phyloP scores from a whole-genome alignment of 2,329 filamentous ascomycete species.

The Trichoderma lentiforme region DNA sequence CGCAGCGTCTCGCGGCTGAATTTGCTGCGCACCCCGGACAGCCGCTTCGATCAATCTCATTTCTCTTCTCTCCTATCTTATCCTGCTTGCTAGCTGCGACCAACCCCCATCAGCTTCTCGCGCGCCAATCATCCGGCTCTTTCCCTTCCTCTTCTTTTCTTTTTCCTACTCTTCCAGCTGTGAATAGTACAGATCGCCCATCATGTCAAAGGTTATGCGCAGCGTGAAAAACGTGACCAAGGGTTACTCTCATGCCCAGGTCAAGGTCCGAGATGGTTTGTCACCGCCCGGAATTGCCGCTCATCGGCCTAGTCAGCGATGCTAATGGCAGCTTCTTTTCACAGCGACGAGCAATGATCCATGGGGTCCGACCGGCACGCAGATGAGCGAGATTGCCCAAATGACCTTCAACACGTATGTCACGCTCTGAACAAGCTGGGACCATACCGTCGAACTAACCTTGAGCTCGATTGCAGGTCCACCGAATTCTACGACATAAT shows the following conservation, averaged over 20 bases:
- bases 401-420: constrained; percentile 95
- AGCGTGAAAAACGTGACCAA: constrained; percentile 99
- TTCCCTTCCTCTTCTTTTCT: neutral
- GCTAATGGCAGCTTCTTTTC: constrained; percentile 15
- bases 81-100: constrained; percentile 4
- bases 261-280: constrained; percentile 96
- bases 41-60: neutral
- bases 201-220: constrained; percentile 95
- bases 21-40: constrained; percentile 1
- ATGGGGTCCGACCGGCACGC: constrained; percentile 95
- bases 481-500: constrained; percentile 99
- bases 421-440: constrained; percentile 19
- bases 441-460: constrained; percentile 2
- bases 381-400: constrained; percentile 98
- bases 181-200: constrained; percentile 29
- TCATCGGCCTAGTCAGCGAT: neutral
- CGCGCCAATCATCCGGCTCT: neutral
- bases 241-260: constrained; percentile 92
- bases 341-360: constrained; percentile 96
- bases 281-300: constrained; percentile 5
- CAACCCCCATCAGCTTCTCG: neutral
- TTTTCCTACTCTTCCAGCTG: neutral
- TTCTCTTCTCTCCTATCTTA: constrained; percentile 14
- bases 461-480: constrained; percentile 54
- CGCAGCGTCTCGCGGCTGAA: constrained; percentile 5